phyloP scores from a whole-genome alignment of 2,329 filamentous ascomycete genomes.

The Acrodontium crateriforme region DNA sequence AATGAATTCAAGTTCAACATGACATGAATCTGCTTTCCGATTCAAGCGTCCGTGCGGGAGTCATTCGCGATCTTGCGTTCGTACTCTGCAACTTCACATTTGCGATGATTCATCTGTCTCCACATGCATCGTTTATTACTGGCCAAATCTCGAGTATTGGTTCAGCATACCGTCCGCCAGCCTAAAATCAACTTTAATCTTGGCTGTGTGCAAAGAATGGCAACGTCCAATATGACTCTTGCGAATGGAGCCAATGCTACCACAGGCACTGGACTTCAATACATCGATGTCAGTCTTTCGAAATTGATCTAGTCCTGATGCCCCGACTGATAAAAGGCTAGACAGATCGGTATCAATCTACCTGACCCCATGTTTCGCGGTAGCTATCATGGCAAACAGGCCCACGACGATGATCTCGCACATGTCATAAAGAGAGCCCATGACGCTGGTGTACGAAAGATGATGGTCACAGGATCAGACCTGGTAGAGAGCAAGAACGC shows the following conservation, averaged over 20 bases:
- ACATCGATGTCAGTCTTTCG: slow-evolving; percentile 30
- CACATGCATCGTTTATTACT: neutral
- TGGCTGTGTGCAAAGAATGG: neutral
- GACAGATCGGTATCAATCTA: slow-evolving; percentile 80
- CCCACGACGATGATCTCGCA: slow-evolving; percentile 58
- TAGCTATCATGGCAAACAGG: slow-evolving; percentile 64
- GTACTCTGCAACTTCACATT: no score
- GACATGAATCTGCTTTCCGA: no score
- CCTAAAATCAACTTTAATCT: neutral
- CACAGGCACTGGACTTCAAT: no score
- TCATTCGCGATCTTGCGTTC: no score
- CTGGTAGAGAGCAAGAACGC: slow-evolving; percentile 64
- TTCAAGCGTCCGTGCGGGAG: no score
- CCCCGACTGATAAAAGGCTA: slow-evolving; percentile 5
- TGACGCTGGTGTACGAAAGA: slow-evolving; percentile 68
- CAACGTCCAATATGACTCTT: neutral
- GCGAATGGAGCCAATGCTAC: slow-evolving; percentile 14
- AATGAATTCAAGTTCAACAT: no score
- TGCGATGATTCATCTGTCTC: neutral
- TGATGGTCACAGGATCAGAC: slow-evolving; percentile 89
- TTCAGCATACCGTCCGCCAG: neutral
- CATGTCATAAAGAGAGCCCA: slow-evolving; percentile 67
- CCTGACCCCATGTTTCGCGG: slow-evolving; percentile 84
- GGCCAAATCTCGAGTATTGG: neutral
- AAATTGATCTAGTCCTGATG: neutral